These are phyloP conservation scores for Grammothele lineata DNA, from an alignment of 768 basidiomycete species.

Conservation along the genomic window DNA sequence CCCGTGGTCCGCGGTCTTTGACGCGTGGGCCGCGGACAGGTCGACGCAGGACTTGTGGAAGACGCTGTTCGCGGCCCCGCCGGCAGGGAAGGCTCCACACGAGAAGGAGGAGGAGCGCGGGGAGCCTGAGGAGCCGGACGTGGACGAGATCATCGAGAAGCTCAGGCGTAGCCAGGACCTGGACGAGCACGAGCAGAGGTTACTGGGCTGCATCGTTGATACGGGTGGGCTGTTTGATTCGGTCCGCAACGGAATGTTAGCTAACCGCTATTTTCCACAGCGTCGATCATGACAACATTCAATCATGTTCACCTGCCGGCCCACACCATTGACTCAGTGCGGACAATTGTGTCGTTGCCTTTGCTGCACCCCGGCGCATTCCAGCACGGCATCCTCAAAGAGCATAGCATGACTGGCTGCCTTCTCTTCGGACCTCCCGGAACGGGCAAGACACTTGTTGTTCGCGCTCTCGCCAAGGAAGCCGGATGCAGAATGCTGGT, in stretches of 20 bases:
- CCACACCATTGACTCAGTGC: conserved; percentile 87
- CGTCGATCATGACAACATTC: conserved; percentile 77
- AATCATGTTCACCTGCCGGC: conserved; percentile 83
- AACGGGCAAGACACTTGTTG: conserved; percentile 87
- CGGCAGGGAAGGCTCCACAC: conserved; percentile 31
- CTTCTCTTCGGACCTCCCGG: conserved; percentile 92
- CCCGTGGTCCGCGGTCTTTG: conserved; percentile 62
- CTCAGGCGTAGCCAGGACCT: conserved; percentile 73
- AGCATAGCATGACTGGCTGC: conserved; percentile 88
- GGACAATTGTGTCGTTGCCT: conserved; percentile 88
- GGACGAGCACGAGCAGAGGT: conserved; percentile 73
- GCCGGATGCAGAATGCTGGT: conserved; percentile 92
- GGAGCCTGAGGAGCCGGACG: conserved; percentile 27
- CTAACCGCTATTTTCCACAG: conserved; percentile 33
- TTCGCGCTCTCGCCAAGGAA: conserved; percentile 88
- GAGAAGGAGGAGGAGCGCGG: conserved; percentile 32
- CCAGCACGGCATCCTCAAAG: conserved; percentile 82
- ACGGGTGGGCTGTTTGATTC: conserved; percentile 42
- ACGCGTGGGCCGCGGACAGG: conserved; percentile 60
- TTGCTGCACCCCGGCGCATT: conserved; percentile 86
- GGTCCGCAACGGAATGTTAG: not conserved
- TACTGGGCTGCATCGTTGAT: conserved; percentile 86
- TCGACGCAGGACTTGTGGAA: conserved; percentile 49
- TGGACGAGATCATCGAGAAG: conserved; percentile 72
- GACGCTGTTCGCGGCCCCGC: conserved; percentile 53